Evolutionary conservation across 2,329 filamentous ascomycete species (phyloP).

Genomic region (Byssochlamys sp.): DNA sequence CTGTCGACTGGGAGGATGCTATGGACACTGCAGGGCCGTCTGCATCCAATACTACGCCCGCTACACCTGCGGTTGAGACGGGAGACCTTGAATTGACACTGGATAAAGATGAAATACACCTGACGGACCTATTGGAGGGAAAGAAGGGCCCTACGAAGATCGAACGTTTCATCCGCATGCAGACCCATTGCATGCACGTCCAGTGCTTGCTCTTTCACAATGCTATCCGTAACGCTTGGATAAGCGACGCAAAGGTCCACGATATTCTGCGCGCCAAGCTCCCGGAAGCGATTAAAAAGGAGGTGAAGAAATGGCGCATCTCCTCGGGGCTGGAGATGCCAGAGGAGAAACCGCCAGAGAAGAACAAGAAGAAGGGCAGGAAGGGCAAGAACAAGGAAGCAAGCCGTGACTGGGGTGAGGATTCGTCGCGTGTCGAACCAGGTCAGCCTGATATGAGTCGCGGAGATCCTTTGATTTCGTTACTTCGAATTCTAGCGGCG

Average conservation of each 20-base stretch:
- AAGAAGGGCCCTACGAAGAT: constrained; percentile 82
- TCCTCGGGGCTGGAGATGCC: constrained; percentile 53
- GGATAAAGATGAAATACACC: constrained; percentile 42
- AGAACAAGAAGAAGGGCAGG: constrained; percentile 32
- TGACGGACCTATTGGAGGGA: constrained; percentile 51
- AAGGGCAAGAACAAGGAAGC: constrained; percentile 29
- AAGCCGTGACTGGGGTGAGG: constrained; percentile 61
- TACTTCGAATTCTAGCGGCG: constrained; percentile 65
- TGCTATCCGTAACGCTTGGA: constrained; percentile 70
- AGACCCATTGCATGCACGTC: constrained; percentile 82
- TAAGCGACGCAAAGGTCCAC: constrained; percentile 67
- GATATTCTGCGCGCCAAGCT: constrained; percentile 66
- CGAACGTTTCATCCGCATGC: constrained; percentile 65
- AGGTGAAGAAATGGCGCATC: constrained; percentile 63
- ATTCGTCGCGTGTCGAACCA: constrained; percentile 59
- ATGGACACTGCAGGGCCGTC: constrained; percentile 30
- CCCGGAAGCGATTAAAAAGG: constrained; percentile 57
- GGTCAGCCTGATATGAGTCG: constrained; percentile 67
- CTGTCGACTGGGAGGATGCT: constrained; percentile 52
- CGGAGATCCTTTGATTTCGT: constrained; percentile 67
- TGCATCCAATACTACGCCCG: constrained; percentile 22
- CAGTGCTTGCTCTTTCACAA: constrained; percentile 85
- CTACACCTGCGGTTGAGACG: constrained; percentile 40
- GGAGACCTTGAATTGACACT: constrained; percentile 69
- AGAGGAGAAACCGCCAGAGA: constrained; percentile 31